phyloP scores from a whole-genome alignment of 2,329 filamentous ascomycete species.

The Ophiostoma piceae region DNA sequence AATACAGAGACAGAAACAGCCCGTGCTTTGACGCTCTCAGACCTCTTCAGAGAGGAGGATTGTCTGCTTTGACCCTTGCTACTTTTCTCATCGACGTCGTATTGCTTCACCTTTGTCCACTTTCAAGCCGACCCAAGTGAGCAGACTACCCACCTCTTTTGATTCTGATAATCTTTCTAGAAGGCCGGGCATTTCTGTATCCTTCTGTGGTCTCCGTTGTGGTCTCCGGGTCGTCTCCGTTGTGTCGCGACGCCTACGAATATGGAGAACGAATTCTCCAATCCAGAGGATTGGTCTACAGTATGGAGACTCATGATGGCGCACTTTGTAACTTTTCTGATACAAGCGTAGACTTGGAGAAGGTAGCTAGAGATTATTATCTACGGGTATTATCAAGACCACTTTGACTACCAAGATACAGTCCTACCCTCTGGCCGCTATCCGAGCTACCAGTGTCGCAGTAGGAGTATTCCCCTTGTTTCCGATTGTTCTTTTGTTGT shows the following conservation, averaged over 20 bases:
- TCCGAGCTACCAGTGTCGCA: slow-evolving; percentile 3
- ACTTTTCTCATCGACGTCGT: slow-evolving; percentile 8
- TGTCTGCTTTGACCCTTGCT: not conserved
- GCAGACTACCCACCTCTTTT: not conserved
- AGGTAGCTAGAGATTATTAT: not conserved
- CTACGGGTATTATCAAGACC: not conserved
- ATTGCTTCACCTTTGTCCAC: slow-evolving; percentile 11
- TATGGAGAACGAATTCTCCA: not conserved
- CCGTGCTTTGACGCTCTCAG: not conserved
- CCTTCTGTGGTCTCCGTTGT: slow-evolving; percentile 6
- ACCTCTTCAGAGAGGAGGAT: not conserved
- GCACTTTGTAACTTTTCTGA: slow-evolving; percentile 12
- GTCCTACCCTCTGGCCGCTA: not conserved
- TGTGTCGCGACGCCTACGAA: not conserved
- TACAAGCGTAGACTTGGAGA: slow-evolving; percentile 6
- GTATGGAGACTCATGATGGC: not conserved
- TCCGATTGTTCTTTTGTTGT: not conserved
- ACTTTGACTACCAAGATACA: not conserved
- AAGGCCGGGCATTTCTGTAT: slow-evolving; percentile 9
- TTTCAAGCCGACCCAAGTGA: slow-evolving; percentile 6
- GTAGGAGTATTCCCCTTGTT: slow-evolving; percentile 2
- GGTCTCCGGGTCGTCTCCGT: not conserved
- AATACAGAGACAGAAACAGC: too few relatives aligned
- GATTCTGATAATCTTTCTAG: not conserved
- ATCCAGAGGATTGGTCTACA: not conserved